Percentiles rank a stretch among this genome's conserved stretches.
These are phyloP conservation scores for Neurospora africana DNA, from an alignment of 495 filamentous ascomycete genomes.

Conservation along the genomic window DNA sequence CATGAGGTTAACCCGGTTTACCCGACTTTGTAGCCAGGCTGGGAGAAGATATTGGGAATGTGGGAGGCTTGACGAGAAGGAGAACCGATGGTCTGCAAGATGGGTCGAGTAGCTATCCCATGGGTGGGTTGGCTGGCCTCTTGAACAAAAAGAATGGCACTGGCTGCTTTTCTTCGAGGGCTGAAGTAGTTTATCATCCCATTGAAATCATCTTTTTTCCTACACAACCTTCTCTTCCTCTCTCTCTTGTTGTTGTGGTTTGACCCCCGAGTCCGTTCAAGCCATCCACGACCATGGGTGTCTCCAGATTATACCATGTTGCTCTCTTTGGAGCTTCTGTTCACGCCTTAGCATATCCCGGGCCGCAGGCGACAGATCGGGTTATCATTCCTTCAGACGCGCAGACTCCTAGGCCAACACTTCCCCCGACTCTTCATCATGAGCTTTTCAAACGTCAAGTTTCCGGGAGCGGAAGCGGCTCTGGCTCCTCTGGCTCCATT, in stretches of 20 bases:
- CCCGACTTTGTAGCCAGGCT: neutral
- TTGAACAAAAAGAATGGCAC: neutral
- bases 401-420: slow-evolving; percentile 22
- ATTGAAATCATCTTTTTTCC: neutral
- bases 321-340: slow-evolving; percentile 24
- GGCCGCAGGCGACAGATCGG: slow-evolving; percentile 21
- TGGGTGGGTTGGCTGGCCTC: neutral
- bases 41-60: neutral
- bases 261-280: neutral
- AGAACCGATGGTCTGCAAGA: neutral
- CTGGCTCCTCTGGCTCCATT: slow-evolving; percentile 10
- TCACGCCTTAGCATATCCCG: slow-evolving; percentile 25
- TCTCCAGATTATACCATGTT: slow-evolving; percentile 4
- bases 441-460: slow-evolving; percentile 22
- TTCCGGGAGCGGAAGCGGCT: neutral
- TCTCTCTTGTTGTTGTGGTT: neutral
- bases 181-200: neutral
- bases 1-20: neutral
- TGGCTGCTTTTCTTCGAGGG: neutral
- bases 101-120: neutral
- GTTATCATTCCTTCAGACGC: slow-evolving; percentile 11
- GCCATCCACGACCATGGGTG: slow-evolving; percentile 4
- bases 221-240: neutral
- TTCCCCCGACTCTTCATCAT: slow-evolving; percentile 16
- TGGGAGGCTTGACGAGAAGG: neutral